A percentile compares a stretch with the other conserved stretches of the same genome.
Evolutionary conservation across 108 stramenopile genomes (phyloP).

Genomic region (Nitzschia palea): DNA sequence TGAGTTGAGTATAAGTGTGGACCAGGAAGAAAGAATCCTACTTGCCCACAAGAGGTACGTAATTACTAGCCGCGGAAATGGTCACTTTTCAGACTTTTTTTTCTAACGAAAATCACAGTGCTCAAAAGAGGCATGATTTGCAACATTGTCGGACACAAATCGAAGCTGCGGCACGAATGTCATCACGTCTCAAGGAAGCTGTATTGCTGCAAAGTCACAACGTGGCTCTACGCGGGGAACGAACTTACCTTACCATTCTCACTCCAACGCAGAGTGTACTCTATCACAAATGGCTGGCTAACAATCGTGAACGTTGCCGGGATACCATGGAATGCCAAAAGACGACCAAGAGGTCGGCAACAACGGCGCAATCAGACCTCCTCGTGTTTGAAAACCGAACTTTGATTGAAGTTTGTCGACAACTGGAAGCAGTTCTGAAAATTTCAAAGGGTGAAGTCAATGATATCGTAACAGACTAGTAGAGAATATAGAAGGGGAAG

Average conservation of each 20-base stretch:
- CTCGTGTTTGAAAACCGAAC: conserved; percentile 2
- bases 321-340: not conserved
- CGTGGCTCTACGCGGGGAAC: conserved; percentile 47
- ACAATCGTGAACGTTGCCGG: conserved; percentile 52
- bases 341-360: not conserved
- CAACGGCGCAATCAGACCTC: not conserved
- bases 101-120: no score
- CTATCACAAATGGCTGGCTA: conserved; percentile 59
- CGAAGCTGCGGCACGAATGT: conserved; percentile 50
- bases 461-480: no score
- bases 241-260: conserved; percentile 53
- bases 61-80: no score
- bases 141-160: conserved; percentile 39
- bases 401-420: conserved; percentile 21
- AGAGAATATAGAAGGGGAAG: no score
- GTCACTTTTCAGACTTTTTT: no score
- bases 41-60: conserved; percentile 50
- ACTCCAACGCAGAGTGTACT: conserved; percentile 58
- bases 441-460: conserved; percentile 19
- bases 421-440: conserved; percentile 29
- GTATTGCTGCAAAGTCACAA: conserved; percentile 57
- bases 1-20: conserved; percentile 81
- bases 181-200: conserved; percentile 53
- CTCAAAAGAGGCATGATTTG: conserved; percentile 35
- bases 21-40: conserved; percentile 81